Base-by-base conservation (phyloP, 495 filamentous ascomycete genomes). In the Aspergillus bertholletiae region DNA sequence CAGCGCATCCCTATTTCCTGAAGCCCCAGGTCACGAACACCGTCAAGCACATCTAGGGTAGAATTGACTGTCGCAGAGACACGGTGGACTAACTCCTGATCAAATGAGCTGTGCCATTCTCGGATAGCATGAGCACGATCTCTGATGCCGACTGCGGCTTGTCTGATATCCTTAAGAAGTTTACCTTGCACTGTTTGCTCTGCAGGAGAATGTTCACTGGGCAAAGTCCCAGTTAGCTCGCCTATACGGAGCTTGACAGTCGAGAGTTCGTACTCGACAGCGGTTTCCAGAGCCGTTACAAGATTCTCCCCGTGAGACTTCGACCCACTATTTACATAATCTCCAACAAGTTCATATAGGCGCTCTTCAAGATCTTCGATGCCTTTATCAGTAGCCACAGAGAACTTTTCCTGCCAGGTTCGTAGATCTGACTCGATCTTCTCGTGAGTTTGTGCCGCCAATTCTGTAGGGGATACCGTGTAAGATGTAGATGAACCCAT, bases 1-100 rank as follows among this genome's bases (percentile, higher is more conserved):
- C 95, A 99, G 54, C 94, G 89, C 83, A 95, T 92, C 37, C 95
- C 95, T 50, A 99, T 89, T 63, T 96, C 93, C 64, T 96, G 91
- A 7, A 99, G 78, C 2, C 92, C 91, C 7, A 96, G 77, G 58
- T 97, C 91, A 20, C 89, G 83, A 52, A 96, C 91, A 49, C 82
- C 79, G 58, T 94, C 89, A 32, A 99, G 79, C 30, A 95, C 88
- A 51, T 83, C 79, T 23, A 97, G 81, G 7, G 92, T 96, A 20
- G 85, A 87, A 53, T 90, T 72, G n/a, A 91, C 82, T 8, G 91
- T 89, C 34, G 84, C 80, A 49, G 80, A 82, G 40, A 96, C 85
- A 15, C 89, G 79, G 12, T 74, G 73, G 50, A 85, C 72, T 21
- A 88, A 81, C 63, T 90, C 86, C 24, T 80, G 59, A 35, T 95